Evolutionary conservation across 257 asterid genomes (phyloP), one percentile per base, ranked within the genome.

Genomic region (Sherardia arvensis): DNA sequence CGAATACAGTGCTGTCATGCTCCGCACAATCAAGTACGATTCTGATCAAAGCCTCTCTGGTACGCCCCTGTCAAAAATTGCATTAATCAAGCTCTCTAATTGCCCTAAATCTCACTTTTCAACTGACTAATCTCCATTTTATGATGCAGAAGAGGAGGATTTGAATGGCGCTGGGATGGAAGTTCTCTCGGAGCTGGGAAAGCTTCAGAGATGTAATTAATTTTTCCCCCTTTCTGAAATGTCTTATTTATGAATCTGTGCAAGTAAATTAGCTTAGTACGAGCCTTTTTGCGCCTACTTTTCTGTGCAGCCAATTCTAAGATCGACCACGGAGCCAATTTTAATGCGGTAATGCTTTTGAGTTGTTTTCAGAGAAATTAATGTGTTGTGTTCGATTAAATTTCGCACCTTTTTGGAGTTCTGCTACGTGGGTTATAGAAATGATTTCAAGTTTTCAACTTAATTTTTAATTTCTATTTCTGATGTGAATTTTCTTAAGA

Each of bases 41-140:
- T 84, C 94, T 45, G 94, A 89, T 77, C 94, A 74, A 83, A 86
- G 94, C 76, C 72, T 86, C 57, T 83, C 97, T 7, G 97, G 97
- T 86, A 77, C 22, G 8, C 3, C 34, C 60, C 54, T 53, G 36
- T 10, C 53, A 12, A 36, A n/a, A n/a, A 29, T 21, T 27, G n/a
- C 29, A 26, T 29, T 9, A 22, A 14, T 17, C 7, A 38, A 15
- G 14, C 47, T 4, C 32, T 66, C n/a, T 48, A 5, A 70, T 40
- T 17, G 17, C 7, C 49, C 59, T 29, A 21, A 54, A 47, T 34
- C 26, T 28, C 58, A 26, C 58, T 30, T 53, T 30, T 45, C 21
- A 34, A 5, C 63, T 51, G 12, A 48, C 15, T 17, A 18, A n/a
- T 34, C 38, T 17, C 20, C 26, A 25, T 65, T 29, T 49, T 21